These are phyloP conservation scores for Baudoinia panamericana DNA, from an alignment of 495 filamentous ascomycete genomes.

Conservation along the genomic window DNA sequence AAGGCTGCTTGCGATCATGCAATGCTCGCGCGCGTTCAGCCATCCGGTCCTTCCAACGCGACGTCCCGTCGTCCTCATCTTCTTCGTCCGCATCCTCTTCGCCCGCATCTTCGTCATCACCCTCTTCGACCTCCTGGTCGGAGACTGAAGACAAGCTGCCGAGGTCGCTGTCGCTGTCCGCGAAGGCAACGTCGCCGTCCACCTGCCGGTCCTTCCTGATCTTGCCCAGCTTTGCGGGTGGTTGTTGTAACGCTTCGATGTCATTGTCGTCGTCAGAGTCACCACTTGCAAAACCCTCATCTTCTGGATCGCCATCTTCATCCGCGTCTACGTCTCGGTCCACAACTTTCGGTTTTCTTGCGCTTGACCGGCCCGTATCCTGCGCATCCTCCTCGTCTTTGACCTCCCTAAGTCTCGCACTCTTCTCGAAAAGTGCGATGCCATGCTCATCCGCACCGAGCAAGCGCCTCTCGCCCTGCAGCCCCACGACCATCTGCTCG, in stretches of 20 bases:
- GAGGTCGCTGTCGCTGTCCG: constrained; percentile 89
- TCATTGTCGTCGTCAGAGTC: constrained; percentile 36
- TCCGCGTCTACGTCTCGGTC: constrained; percentile 41
- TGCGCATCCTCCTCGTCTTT: constrained; percentile 42
- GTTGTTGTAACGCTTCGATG: constrained; percentile 30
- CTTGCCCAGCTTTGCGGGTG: constrained; percentile 17
- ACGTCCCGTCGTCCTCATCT: constrained; percentile 44
- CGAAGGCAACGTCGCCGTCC: constrained; percentile 67
- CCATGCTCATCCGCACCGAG: constrained; percentile 72
- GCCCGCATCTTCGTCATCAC: constrained; percentile 42
- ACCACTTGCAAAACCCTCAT: constrained; percentile 27
- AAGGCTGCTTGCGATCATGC: constrained; percentile 53
- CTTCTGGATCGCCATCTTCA: constrained; percentile 26
- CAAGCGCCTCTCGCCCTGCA: constrained; percentile 69
- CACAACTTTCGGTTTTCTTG: constrained; percentile 52
- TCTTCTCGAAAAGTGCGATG: constrained; percentile 69
- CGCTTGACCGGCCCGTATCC: constrained; percentile 55
- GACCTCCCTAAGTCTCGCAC: constrained; percentile 50
- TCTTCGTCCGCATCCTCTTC: constrained; percentile 47
- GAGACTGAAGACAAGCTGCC: constrained; percentile 72
- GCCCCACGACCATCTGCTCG: constrained; percentile 79
- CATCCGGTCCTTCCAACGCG: constrained; percentile 80
- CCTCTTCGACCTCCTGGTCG: constrained; percentile 47
- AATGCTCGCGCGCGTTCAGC: constrained; percentile 57
- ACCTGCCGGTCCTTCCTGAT: constrained; percentile 32